Percentiles rank a stretch among this genome's conserved stretches.
Evolutionary conservation across 2,329 filamentous ascomycete species (phyloP).

Genomic region (Neocatenulostroma microsporum): DNA sequence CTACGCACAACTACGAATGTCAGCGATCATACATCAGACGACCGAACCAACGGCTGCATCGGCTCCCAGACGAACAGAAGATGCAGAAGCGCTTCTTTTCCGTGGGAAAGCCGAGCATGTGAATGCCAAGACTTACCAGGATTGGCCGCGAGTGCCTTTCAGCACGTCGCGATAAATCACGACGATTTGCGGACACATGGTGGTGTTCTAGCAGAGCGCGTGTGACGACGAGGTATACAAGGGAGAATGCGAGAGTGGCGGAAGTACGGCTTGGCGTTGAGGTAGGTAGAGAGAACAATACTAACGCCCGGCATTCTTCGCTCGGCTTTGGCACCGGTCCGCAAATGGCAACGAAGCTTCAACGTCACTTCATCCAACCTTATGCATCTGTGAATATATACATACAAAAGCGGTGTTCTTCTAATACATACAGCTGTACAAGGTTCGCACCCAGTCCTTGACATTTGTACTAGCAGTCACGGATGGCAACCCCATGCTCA

Average conservation of each 20-base stretch:
- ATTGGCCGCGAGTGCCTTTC: slow-evolving; percentile 19
- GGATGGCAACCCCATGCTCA: neutral
- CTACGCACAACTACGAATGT: too few species aligned
- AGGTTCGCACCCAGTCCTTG: too few species aligned
- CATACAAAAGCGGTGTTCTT: too few species aligned
- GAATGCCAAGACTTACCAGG: slow-evolving; percentile 13
- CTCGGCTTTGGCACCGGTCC: slow-evolving; percentile 6
- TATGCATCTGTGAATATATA: neutral
- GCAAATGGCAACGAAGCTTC: slow-evolving; percentile 5
- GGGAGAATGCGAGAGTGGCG: neutral
- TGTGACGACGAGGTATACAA: slow-evolving; percentile 1
- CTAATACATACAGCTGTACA: too few species aligned
- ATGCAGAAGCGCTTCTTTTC: too few species aligned
- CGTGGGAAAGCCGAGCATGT: too few species aligned
- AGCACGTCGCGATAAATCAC: slow-evolving; percentile 21
- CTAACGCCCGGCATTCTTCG: slow-evolving; percentile 21
- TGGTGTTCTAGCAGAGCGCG: neutral
- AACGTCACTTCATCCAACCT: slow-evolving; percentile 7
- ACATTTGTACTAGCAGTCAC: too few species aligned
- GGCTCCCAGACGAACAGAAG: too few species aligned
- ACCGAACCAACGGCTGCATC: too few species aligned
- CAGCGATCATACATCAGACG: too few species aligned
- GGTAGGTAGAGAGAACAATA: slow-evolving; percentile 24
- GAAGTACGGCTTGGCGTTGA: neutral
- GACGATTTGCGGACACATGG: slow-evolving; percentile 26